Conservation (phyloP, 352 stramenopile species). For the Phytophthora sansomeana region DNA sequence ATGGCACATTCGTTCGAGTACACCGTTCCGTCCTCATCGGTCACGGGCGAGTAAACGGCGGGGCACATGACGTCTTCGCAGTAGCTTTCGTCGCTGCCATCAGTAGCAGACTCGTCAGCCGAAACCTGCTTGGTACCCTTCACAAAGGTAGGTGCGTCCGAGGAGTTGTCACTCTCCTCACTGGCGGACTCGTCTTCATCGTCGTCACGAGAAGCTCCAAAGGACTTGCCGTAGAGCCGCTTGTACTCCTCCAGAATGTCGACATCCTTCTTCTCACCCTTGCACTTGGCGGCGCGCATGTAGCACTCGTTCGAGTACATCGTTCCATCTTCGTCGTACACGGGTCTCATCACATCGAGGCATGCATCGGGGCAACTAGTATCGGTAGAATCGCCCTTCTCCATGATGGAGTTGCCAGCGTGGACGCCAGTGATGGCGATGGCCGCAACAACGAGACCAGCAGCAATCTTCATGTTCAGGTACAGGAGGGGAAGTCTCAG, state of each 20-base stretch:
- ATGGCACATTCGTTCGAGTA: conserved; percentile 27
- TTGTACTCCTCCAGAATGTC: conserved; percentile 24
- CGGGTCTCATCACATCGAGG: conserved; percentile 16
- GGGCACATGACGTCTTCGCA: neutral
- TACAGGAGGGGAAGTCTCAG: neutral
- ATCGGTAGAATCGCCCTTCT: neutral
- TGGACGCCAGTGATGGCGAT: conserved; percentile 16
- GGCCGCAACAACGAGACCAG: conserved; percentile 13
- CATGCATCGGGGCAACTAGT: conserved; percentile 18
- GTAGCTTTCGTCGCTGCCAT: neutral
- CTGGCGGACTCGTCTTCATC: conserved; percentile 1
- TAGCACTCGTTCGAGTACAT: conserved; percentile 25
- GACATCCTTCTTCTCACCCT: conserved; percentile 1
- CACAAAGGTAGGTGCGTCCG: neutral
- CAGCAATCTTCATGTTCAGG: conserved; percentile 23
- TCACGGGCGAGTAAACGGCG: conserved; percentile 8
- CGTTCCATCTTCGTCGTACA: conserved; percentile 27
- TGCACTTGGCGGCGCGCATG: conserved; percentile 27
- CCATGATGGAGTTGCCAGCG: conserved; percentile 9
- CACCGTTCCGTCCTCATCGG: conserved; percentile 22
- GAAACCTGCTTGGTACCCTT: conserved; percentile 2
- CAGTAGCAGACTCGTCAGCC: neutral
- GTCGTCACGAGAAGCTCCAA: conserved; percentile 10
- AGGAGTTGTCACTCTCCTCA: neutral
- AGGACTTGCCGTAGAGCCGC: conserved; percentile 20